Evolutionary conservation across 768 basidiomycete species (phyloP), one percentile per base, ranked within the genome.

Genomic region (Calocybe gangraenosa): DNA sequence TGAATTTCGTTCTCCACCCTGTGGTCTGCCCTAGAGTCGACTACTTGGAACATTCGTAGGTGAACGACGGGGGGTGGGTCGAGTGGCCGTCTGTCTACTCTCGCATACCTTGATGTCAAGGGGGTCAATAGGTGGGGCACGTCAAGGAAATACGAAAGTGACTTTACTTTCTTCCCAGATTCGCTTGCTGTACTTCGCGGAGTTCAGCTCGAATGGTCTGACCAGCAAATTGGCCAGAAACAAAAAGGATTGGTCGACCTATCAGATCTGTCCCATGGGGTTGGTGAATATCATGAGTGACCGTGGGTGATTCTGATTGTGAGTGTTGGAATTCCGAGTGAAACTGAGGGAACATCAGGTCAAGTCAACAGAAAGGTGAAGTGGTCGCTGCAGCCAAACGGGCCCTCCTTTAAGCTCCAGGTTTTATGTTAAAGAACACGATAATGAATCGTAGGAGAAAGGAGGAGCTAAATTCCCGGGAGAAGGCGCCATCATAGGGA

Each of bases 61-160:
- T 69, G 68, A 2, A 81, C 75, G 3, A 82, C 81, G 0, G 81
- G 81, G 0, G 82, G 82, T 3, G 82, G 82, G 56, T 84, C 82
- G 13, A 84, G 69, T 7, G 82, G 82, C 23, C 82, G 60, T 22
- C 81, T 67, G 59, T 84, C 82, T 8, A 82, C 78, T 44, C 73
- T 71, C 0, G 78, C 78, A 57, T 80, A 82, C 57, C 80, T 82
- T 55, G 25, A 53, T 28, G 25, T 20, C 39, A 38, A 39, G 47
- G 21, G 41, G 19, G 51, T 50, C 19, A 46, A 43, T 40, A n/a
- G 35, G 53, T 38, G 47, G 44, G n/a, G n/a, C n/a, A n/a, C 11
- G 7, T 35, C 19, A 42, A 14, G 3, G 17, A 28, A 34, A 13
- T n/a, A 39, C 11, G 25, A 20, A 42, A 32, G 32, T 49, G 23